Percentiles rank a stretch among this genome's conserved stretches.
These are phyloP conservation scores for Quercus glauca DNA, from an alignment of 306 rosid genomes.

Conservation along the genomic window DNA sequence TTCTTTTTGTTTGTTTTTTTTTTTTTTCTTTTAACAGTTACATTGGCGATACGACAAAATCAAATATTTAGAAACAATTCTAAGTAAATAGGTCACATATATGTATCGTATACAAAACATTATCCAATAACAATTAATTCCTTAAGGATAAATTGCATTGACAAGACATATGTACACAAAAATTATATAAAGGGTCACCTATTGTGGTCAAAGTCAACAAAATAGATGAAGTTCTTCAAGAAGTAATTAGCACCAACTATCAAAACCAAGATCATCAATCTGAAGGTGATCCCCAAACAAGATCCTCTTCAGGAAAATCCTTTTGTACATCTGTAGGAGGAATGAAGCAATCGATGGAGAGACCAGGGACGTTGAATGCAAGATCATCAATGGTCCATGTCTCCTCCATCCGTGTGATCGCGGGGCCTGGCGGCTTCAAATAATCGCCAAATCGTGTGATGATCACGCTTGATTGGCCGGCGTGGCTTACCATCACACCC, in stretches of 20 bases:
- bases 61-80: too few species aligned
- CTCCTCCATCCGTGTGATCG: constrained; percentile 72
- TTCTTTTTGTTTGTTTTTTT: too few species aligned
- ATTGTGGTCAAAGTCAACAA: background rate
- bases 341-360: constrained; percentile 83
- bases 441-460: constrained; percentile 83
- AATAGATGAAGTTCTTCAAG: background rate
- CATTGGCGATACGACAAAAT: too few species aligned
- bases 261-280: constrained; percentile 23
- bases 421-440: constrained; percentile 55
- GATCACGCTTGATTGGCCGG: constrained; percentile 60
- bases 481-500: constrained; percentile 77
- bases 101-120: background rate
- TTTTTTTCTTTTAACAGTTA: too few species aligned
- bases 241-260: background rate
- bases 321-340: constrained; percentile 73
- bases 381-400: constrained; percentile 84
- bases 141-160: background rate
- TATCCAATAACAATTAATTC: background rate
- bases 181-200: background rate
- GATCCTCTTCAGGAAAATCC: constrained; percentile 35
- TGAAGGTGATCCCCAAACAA: constrained; percentile 58
- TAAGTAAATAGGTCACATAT: too few species aligned
- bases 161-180: background rate
- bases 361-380: constrained; percentile 80